These are phyloP conservation scores for Ustilago curta DNA, from an alignment of 1,284 basidiomycete species.

Conservation along the genomic window DNA sequence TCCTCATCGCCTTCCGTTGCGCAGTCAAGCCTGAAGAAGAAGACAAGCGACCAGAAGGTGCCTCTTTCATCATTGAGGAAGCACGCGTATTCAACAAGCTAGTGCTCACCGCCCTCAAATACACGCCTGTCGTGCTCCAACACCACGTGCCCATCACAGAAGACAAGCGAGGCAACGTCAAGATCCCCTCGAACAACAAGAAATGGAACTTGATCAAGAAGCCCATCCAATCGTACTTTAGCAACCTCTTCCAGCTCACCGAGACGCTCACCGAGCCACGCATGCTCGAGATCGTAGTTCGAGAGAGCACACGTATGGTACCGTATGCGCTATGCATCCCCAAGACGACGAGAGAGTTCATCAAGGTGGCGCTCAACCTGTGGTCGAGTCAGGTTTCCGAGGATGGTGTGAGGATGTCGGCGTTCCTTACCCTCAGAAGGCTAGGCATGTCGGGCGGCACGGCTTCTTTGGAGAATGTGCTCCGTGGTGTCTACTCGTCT, in stretches of 20 bases:
- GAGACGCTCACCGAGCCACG: conserved; percentile 60
- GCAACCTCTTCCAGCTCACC: conserved; percentile 62
- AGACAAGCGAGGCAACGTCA: conserved; percentile 54
- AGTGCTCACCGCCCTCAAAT: conserved; percentile 85
- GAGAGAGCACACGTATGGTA: conserved; percentile 66
- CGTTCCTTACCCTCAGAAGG: conserved; percentile 86
- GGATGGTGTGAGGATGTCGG: conserved; percentile 86
- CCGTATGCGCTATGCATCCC: conserved; percentile 63
- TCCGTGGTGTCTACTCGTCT: conserved; percentile 89
- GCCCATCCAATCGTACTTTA: conserved; percentile 78
- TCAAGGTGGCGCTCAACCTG: conserved; percentile 63
- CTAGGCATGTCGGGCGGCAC: conserved; percentile 84
- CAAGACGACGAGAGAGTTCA: conserved; percentile 59
- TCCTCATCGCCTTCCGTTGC: conserved; percentile 73
- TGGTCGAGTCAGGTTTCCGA: conserved; percentile 78
- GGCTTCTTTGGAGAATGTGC: conserved; percentile 83
- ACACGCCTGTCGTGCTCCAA: conserved; percentile 87
- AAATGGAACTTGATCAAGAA: conserved; percentile 80
- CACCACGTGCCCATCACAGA: conserved; percentile 89
- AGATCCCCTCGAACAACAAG: conserved; percentile 72
- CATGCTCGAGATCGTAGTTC: conserved; percentile 74
- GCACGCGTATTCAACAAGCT: conserved; percentile 83
- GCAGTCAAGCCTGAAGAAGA: conserved; percentile 63
- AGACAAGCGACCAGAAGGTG: conserved; percentile 37
- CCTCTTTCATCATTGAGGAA: conserved; percentile 62